These are phyloP conservation scores for Colletotrichum shisoi DNA, from an alignment of 2,329 filamentous ascomycete genomes.

Conservation along the genomic window DNA sequence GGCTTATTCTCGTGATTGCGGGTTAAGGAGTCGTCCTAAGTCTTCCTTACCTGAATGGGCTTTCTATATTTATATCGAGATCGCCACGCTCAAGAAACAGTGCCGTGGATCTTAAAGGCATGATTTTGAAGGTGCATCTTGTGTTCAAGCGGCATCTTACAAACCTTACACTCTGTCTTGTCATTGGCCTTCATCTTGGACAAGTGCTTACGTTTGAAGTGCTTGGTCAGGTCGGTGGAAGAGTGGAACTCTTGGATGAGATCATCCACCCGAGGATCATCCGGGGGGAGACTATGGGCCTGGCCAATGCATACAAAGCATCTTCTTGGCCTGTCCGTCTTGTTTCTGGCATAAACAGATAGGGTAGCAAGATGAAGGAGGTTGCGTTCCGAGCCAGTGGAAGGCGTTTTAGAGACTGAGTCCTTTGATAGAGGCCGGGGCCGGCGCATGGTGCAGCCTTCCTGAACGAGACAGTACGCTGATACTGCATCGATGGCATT, in stretches of 20 bases:
- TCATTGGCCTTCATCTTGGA: slow-evolving; percentile 13
- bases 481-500: slow-evolving; percentile 34
- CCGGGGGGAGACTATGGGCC: slow-evolving; percentile 16
- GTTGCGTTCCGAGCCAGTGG: slow-evolving; percentile 3
- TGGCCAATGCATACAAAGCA: slow-evolving; percentile 36
- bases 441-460: slow-evolving; percentile 3
- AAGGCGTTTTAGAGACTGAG: not conserved
- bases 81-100: not conserved
- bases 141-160: slow-evolving; percentile 19
- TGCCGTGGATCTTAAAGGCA: slow-evolving; percentile 7
- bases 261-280: slow-evolving; percentile 18
- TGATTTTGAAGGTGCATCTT: slow-evolving; percentile 18
- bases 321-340: too few species aligned
- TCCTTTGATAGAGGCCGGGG: slow-evolving; percentile 4
- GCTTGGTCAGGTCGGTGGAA: slow-evolving; percentile 32
- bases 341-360: slow-evolving; percentile 23
- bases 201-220: slow-evolving; percentile 38
- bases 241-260: slow-evolving; percentile 35
- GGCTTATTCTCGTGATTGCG: not conserved
- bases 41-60: not conserved
- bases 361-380: slow-evolving; percentile 19
- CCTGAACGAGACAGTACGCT: slow-evolving; percentile 28
- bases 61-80: not conserved
- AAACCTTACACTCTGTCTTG: slow-evolving; percentile 25
- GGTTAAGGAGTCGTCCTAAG: not conserved